Evolutionary conservation across 768 basidiomycete species (phyloP), one percentile per base, ranked within the genome.

Genomic region (Xanthoconium purpureum): DNA sequence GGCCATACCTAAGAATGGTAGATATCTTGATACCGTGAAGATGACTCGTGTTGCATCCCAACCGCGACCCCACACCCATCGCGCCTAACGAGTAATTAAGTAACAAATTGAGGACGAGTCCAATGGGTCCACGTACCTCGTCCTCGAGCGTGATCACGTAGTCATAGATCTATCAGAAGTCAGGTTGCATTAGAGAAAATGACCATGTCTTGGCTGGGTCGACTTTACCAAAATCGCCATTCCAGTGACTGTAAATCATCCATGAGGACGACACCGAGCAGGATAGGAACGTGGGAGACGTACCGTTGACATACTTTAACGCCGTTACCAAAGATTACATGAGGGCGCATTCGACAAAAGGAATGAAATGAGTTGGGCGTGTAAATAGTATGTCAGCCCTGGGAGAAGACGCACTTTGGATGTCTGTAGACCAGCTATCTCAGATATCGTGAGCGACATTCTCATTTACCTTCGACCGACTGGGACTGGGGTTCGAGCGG

Each of bases 11-110:
- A 40, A 32, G 36, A 61, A 64, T 6, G 64, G 63, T 11, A 67
- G 18, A 48, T 66, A 66, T 32, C 63, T 67, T 6, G 64, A 66
- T 14, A 50, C 18, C 7, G 44, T 54, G 28, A 67, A 66, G 29
- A 64, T 10, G 30, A 52, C 14, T 32, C 65, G 65, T 1, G 59
- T 58, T 9, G 6, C 32, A 33, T 57, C 55, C 65, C 64, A 65
- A 33, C 28, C 24, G 17, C 59, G 52, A 4, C 46, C 45, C 64
- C 62, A 67, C 3, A 66, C 43, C 59, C 55, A 65, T 13, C 30
- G 54, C 18, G 30, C 65, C 64, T 65, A 30, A 32, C 2, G 7
- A 30, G n/a, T 60, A n/a, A n/a, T n/a, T 4, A 4, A 17, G 61
- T 7, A 51, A 20, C 7, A 6, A n/a, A 33, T 33, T 38, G 11